Percentiles rank a stretch among this genome's conserved stretches.
These are phyloP conservation scores for Teunomyces lycoperdinae DNA, from an alignment of 805 yeast genomes.

Conservation along the genomic window DNA sequence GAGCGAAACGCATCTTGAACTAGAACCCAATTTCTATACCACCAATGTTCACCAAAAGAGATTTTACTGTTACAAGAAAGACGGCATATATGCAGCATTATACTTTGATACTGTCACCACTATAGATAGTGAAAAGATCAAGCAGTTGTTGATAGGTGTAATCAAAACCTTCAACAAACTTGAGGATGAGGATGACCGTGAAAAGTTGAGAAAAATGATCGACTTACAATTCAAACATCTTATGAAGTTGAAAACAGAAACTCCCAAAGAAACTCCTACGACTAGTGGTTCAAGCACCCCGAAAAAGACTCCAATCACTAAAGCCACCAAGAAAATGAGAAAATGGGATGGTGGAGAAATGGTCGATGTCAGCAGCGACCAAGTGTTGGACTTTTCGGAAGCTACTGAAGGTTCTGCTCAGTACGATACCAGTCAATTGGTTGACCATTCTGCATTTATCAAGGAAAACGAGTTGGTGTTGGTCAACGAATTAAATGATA, in stretches of 20 bases:
- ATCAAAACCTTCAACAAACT: slow-evolving; percentile 32
- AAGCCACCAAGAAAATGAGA: slow-evolving; percentile 36
- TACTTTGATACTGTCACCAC: slow-evolving; percentile 40
- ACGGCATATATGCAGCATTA: slow-evolving; percentile 30
- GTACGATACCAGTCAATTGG: slow-evolving; percentile 4
- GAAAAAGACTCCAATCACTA: slow-evolving; percentile 7
- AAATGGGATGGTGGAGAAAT: slow-evolving; percentile 42
- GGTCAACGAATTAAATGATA: slow-evolving; percentile 39
- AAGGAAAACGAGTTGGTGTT: slow-evolving; percentile 38
- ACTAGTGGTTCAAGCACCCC: slow-evolving; percentile 6
- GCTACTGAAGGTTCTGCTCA: slow-evolving; percentile 9
- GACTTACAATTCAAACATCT: slow-evolving; percentile 39
- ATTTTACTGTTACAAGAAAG: slow-evolving; percentile 30
- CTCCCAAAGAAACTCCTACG: neutral
- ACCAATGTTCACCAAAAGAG: slow-evolving; percentile 29
- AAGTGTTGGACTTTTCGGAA: slow-evolving; percentile 34
- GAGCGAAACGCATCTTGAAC: slow-evolving; percentile 31
- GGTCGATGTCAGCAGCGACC: slow-evolving; percentile 24
- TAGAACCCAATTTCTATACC: slow-evolving; percentile 34
- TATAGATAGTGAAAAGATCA: slow-evolving; percentile 37
- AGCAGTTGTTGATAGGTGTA: slow-evolving; percentile 27
- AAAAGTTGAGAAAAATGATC: slow-evolving; percentile 31
- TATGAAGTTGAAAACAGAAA: slow-evolving; percentile 23
- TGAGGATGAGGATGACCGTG: slow-evolving; percentile 21
- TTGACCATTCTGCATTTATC: slow-evolving; percentile 34